phyloP scores from a whole-genome alignment of 371 early-diverging fungal genomes.

The Mucor racemosus region DNA sequence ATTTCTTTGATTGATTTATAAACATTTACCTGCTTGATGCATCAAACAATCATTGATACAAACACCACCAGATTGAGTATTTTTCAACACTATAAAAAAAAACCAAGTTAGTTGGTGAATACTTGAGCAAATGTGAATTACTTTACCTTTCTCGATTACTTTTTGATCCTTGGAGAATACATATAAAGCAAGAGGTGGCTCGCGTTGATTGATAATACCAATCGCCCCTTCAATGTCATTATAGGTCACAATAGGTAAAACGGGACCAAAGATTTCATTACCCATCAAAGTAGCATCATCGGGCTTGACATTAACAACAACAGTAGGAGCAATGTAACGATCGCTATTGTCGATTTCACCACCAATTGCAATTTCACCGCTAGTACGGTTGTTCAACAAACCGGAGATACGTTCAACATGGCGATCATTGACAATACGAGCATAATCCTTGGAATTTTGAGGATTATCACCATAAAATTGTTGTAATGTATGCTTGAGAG shows the following conservation, averaged over 20 bases:
- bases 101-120: not conserved
- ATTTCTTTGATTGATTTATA: not conserved
- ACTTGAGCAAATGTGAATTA: not conserved
- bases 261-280: constrained; percentile 81
- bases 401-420: constrained; percentile 74
- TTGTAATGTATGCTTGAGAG: constrained; percentile 54
- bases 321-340: constrained; percentile 35
- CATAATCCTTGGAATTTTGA: constrained; percentile 56
- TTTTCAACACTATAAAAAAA: constrained; percentile 49
- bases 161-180: constrained; percentile 52
- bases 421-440: constrained; percentile 72
- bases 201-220: constrained; percentile 61
- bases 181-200: constrained; percentile 79
- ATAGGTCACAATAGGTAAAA: constrained; percentile 82
- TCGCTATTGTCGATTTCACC: constrained; percentile 35
- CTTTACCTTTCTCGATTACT: constrained; percentile 32
- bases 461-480: constrained; percentile 62
- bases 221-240: constrained; percentile 77
- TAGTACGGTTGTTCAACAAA: constrained; percentile 56
- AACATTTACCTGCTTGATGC: constrained; percentile 56
- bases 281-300: constrained; percentile 40
- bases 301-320: constrained; percentile 28
- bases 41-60: constrained; percentile 84
- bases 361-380: constrained; percentile 59
- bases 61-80: constrained; percentile 79